Evolutionary conservation across 2,329 filamentous ascomycete genomes (phyloP).

Genomic region (Cladosporium sp.): DNA sequence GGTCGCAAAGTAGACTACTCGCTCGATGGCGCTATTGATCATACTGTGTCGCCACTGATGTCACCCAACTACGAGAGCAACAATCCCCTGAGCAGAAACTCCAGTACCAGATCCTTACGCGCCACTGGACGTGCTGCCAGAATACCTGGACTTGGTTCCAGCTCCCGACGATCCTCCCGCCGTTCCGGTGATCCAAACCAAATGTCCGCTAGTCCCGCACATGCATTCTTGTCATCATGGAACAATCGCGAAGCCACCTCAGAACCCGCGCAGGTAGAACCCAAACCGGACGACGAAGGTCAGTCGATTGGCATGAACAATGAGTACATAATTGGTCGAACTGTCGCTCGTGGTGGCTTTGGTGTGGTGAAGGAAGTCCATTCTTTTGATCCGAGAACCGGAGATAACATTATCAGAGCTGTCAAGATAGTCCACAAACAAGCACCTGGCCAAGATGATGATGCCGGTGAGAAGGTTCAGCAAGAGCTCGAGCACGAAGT

Average conservation of each 20-base stretch:
- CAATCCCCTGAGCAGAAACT: slow-evolving; percentile 34
- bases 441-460: slow-evolving; percentile 56
- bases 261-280: slow-evolving; percentile 31
- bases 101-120: slow-evolving; percentile 34
- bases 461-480: slow-evolving; percentile 66
- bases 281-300: slow-evolving; percentile 66
- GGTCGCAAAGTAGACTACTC: slow-evolving; percentile 30
- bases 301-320: slow-evolving; percentile 62
- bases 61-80: slow-evolving; percentile 31
- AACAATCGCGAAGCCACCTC: slow-evolving; percentile 24
- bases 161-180: slow-evolving; percentile 32
- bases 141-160: slow-evolving; percentile 25
- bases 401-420: slow-evolving; percentile 58
- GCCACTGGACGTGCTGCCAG: slow-evolving; percentile 24
- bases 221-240: slow-evolving; percentile 37
- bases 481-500: slow-evolving; percentile 71
- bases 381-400: slow-evolving; percentile 55
- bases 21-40: slow-evolving; percentile 12
- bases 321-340: slow-evolving; percentile 68
- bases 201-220: slow-evolving; percentile 37
- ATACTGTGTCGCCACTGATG: slow-evolving; percentile 28
- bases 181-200: slow-evolving; percentile 31
- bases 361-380: slow-evolving; percentile 68
- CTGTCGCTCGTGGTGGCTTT: slow-evolving; percentile 67
- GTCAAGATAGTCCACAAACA: slow-evolving; percentile 69